Evolutionary conservation across 495 filamentous ascomycete genomes (phyloP).

Genomic region (Ascobolus immersus): DNA sequence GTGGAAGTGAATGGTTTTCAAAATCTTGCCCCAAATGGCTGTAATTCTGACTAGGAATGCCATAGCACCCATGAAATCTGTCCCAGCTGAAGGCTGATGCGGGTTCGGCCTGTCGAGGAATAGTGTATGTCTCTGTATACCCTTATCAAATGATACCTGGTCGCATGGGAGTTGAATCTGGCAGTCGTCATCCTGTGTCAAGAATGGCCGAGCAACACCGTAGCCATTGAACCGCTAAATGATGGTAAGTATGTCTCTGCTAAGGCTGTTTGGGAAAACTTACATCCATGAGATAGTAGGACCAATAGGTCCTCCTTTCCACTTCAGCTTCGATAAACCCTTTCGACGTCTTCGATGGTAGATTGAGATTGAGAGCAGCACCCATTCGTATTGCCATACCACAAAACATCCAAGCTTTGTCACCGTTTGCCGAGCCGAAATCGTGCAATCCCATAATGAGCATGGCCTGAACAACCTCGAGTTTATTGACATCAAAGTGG

Average conservation of each 20-base stretch:
- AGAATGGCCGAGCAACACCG: conserved; percentile 15
- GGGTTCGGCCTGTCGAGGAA: conserved; percentile 13
- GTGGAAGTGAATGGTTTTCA: conserved; percentile 15
- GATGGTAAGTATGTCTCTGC: conserved; percentile 2
- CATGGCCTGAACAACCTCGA: conserved; percentile 16
- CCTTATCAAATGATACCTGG: conserved; percentile 13
- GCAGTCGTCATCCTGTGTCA: conserved; percentile 16
- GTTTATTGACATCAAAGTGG: conserved; percentile 12
- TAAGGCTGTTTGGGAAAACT: conserved; percentile 6
- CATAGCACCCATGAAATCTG: conserved; percentile 14
- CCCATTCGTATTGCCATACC: conserved; percentile 17
- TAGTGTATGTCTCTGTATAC: conserved; percentile 11
- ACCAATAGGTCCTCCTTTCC: conserved; percentile 15
- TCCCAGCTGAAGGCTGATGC: conserved; percentile 6
- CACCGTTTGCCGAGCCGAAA: conserved; percentile 14
- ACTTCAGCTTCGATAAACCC: conserved; percentile 10
- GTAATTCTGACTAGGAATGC: conserved; percentile 14
- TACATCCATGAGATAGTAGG: conserved; percentile 17
- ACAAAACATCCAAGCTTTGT: conserved; percentile 18
- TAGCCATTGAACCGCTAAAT: conserved; percentile 15
- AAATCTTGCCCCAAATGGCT: conserved; percentile 15
- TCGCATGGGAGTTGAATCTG: conserved; percentile 16
- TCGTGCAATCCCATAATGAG: conserved; percentile 16
- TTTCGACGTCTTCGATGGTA: conserved; percentile 13
- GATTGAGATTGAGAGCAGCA: conserved; percentile 14